These are phyloP conservation scores for Penicillium brasilianum DNA, from an alignment of 2,329 filamentous ascomycete species.

Conservation along the genomic window DNA sequence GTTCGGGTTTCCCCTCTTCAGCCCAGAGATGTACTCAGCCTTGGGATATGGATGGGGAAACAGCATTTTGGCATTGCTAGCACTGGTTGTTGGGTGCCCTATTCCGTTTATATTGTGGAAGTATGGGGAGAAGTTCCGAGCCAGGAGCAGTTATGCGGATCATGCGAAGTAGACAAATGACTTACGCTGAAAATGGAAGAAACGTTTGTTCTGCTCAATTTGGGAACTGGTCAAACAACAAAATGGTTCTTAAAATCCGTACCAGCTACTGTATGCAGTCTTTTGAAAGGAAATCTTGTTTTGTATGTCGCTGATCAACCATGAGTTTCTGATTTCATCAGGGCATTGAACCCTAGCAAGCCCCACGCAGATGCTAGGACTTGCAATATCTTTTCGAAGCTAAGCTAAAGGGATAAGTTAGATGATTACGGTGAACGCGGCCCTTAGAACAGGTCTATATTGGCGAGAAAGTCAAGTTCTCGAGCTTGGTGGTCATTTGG, in stretches of 20 bases:
- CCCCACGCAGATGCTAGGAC: not conserved
- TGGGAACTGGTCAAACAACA: no score
- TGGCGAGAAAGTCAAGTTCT: conserved; percentile 40
- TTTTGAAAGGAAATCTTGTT: not conserved
- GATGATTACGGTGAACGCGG: conserved; percentile 45
- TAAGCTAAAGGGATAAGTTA: conserved; percentile 10
- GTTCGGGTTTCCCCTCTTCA: conserved; percentile 42
- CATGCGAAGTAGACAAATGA: not conserved
- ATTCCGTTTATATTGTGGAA: not conserved
- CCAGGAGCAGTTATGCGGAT: not conserved
- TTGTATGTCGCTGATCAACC: not conserved
- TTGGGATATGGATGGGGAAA: conserved; percentile 42
- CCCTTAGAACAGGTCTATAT: conserved; percentile 44
- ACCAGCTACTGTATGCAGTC: no score
- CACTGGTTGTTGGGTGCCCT: not conserved
- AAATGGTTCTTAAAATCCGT: no score
- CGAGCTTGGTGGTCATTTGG: conserved; percentile 40
- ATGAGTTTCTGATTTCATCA: not conserved
- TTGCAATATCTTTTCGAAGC: not conserved
- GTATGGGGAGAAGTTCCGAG: not conserved
- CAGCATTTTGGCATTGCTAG: conserved; percentile 38
- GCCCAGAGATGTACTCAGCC: conserved; percentile 37
- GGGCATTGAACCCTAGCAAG: no score
- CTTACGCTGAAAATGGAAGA: no score
- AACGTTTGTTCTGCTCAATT: no score